phyloP scores from a whole-genome alignment of 805 yeast species.

The Komagataella kurtzmanii region DNA sequence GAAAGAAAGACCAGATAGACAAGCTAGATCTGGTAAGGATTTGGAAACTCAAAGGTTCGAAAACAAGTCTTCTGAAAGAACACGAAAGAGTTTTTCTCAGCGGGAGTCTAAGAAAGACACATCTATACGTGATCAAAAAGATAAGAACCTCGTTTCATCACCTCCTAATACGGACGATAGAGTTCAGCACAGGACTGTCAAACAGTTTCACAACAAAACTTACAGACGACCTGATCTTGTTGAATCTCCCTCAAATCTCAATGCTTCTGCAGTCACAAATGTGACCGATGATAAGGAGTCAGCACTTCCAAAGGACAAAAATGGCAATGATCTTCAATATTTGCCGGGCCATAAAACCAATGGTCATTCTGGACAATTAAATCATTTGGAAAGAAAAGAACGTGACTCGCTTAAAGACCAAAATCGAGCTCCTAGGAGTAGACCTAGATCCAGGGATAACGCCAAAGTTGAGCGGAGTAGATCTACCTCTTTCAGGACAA shows the following conservation, averaged over 20 bases:
- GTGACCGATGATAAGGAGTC: neutral
- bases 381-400: neutral
- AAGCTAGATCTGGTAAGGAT: neutral
- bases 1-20: neutral
- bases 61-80: neutral
- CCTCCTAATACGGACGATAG: neutral
- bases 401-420: neutral
- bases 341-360: neutral
- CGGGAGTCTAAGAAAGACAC: neutral
- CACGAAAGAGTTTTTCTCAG: neutral
- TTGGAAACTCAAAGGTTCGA: neutral
- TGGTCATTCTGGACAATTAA: neutral
- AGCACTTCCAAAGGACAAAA: neutral
- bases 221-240: neutral
- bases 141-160: neutral
- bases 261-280: neutral
- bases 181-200: constrained; percentile 6
- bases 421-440: neutral
- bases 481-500: neutral
- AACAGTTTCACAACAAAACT: constrained; percentile 5
- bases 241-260: neutral
- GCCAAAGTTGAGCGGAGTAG: neutral
- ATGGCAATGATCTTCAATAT: neutral
- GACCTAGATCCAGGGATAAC: neutral
- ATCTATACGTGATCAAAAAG: neutral